These are phyloP conservation scores for Spatholobus suberectus DNA, from an alignment of 306 rosid species.

Conservation along the genomic window DNA sequence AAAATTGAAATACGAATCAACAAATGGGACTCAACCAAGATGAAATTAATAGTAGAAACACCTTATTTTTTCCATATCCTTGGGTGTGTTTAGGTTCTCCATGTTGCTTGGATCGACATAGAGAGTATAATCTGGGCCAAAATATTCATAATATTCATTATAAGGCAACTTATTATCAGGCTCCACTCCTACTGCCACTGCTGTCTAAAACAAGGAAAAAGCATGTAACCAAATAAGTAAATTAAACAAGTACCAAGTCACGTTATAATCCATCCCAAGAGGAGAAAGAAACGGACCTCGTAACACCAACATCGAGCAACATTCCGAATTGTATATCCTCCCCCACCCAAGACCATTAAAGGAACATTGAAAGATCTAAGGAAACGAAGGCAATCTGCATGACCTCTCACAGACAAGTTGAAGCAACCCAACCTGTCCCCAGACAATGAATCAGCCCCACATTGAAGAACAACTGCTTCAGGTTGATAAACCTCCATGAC, in stretches of 20 bases:
- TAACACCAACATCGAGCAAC: slow-evolving; percentile 99
- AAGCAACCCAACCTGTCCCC: slow-evolving; percentile 94
- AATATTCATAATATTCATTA: slow-evolving; percentile 88
- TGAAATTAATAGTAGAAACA: slow-evolving; percentile 33
- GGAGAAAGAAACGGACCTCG: slow-evolving; percentile 60
- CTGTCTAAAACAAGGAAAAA: slow-evolving; percentile 67
- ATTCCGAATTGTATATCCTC: slow-evolving; percentile 90
- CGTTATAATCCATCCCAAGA: slow-evolving; percentile 24
- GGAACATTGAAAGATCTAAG: slow-evolving; percentile 86
- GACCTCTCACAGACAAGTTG: slow-evolving; percentile 91
- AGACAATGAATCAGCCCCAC: slow-evolving; percentile 91
- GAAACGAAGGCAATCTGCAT: slow-evolving; percentile 89
- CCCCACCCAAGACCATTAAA: slow-evolving; percentile 91
- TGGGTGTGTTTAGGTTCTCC: slow-evolving; percentile 80
- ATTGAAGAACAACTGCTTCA: slow-evolving; percentile 89
- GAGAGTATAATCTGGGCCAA: slow-evolving; percentile 91
- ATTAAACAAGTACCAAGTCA: slow-evolving; percentile 8
- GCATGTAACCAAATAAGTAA: slow-evolving; percentile 29
- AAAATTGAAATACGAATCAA: slow-evolving; percentile 7
- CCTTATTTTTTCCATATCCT: slow-evolving; percentile 92
- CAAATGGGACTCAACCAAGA: slow-evolving; percentile 2
- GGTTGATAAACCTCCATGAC: slow-evolving; percentile 92
- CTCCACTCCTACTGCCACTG: slow-evolving; percentile 93
- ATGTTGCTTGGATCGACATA: slow-evolving; percentile 77
- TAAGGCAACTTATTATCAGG: slow-evolving; percentile 89